Base-by-base conservation (phyloP, 306 rosid genomes). In the Benincasa hispida region DNA sequence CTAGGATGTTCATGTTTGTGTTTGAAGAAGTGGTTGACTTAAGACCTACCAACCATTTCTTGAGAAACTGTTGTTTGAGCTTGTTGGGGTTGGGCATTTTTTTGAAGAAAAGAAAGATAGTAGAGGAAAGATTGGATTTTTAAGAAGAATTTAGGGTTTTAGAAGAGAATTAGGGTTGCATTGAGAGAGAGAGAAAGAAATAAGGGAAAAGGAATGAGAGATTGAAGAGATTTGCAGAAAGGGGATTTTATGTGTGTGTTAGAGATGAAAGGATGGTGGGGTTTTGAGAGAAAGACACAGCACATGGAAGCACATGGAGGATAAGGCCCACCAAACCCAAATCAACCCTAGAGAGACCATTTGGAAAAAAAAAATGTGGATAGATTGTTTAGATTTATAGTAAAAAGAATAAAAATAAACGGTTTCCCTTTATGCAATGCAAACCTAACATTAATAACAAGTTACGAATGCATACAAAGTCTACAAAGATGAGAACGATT, bases 251-350 rank as follows among this genome's bases (percentile, higher is more conserved):
- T 83, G 90, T 86, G 89, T 18, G 90, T 18, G 79, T 76, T 12
- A 74, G 77, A 81, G 81, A 89, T 45, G 77, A 69, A 80, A 79
- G 10, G 21, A 6, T 85, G 86, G 96, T 82, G 96, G 98, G 93
- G 27, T 87, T 45, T 3, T 0, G 63, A 83, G 87, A 88, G 95
- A 89, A 85, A 88, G 92, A 91, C 97, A 89, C 76, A 81, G 88
- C 97, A 93, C 97, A 91, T 93, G 98, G 84, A 86, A 72, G 95
- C 98, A 93, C 98, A 91, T 91, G 97, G 90, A 72, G 83, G 0
- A 21, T 2, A 10, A 79, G 95, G 83, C 92, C 97, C 89, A 92
- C 91, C 58, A 25, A 61, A 78, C 83, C 78, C 51, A 82, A 87
- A 82, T 86, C 86, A 58, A 56, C 79, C 67, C 57, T 76, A 56